Percentiles rank a stretch among this genome's conserved stretches.
Conservation (phyloP, 495 filamentous ascomycete species). For the Chaetomidium leptoderma region DNA sequence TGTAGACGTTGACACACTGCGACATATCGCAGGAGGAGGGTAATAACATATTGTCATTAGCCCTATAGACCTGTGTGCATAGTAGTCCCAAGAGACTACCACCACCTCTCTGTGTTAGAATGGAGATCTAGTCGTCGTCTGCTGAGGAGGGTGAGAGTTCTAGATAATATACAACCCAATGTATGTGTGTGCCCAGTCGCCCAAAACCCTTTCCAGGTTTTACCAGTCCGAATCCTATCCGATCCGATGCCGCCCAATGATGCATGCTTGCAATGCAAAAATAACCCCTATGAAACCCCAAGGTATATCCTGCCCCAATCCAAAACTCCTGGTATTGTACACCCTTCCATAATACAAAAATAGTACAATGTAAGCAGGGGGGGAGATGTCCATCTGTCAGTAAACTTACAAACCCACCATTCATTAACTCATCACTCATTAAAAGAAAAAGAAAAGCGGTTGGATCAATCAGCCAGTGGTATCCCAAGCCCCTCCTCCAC, state of each 20-base stretch:
- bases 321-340: slow-evolving; percentile 3
- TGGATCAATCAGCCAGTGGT: background rate
- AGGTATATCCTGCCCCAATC: background rate
- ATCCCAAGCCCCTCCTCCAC: background rate
- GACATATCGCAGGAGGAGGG: no score
- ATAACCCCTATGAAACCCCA: background rate
- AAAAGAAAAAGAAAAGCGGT: background rate
- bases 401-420: background rate
- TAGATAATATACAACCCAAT: background rate
- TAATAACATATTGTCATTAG: no score
- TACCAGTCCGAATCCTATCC: no score
- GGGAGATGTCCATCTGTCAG: background rate
- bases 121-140: slow-evolving; percentile 7
- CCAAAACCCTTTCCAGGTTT: background rate
- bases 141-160: slow-evolving; percentile 10
- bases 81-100: no score
- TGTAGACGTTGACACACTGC: no score
- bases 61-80: no score
- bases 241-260: background rate
- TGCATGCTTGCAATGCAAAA: background rate
- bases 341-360: background rate
- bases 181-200: background rate
- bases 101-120: slow-evolving; percentile 8
- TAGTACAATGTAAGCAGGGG: background rate
- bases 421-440: background rate